Base-by-base conservation (phyloP, 2,329 filamentous ascomycete genomes). In the Ceratocystis papillata region DNA sequence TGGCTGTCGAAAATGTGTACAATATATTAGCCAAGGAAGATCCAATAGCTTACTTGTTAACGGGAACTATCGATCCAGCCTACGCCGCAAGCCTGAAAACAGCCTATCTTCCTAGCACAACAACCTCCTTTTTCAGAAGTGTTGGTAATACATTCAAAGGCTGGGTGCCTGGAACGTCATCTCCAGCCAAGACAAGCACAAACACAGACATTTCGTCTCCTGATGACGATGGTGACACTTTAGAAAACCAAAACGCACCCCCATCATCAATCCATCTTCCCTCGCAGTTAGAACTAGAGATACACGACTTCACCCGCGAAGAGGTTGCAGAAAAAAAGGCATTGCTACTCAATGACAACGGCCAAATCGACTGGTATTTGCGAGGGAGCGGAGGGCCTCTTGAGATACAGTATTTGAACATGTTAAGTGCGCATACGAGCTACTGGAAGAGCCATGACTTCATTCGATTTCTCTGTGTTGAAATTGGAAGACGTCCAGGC, bases 321-420 rank as follows among this genome's bases (percentile, higher is more conserved):
- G 92, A 96, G 72, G 83, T 96, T 64, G 93, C 92, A 0, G 94
- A 97, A 77, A 90, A 87, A 73, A 87, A 93, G 71, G 91, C 92
- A 69, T 87, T 86, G 68, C 75, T 96, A 6, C 82, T 99, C 3
- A 99, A 99, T 71, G 94, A 99, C 71, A 97, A 97, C 70, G 93
- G 92, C 0, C 94, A 99, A 76, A 87, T 99, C 50, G 94, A 99
- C 74, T 99, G 85, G 75, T 95, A 87, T 71, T 78, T 99, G 62
- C 85, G 85, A 62, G 91, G 90, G 6, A 89, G 90, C 0, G 88
- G 89, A 1, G 94, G 94, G 0, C 87, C 92, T 3, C 78, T 99
- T 45, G 94, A 96, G 75, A 91, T 96, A 28, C 92, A 97, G 76
- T 99, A 99, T 73, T 76, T 97, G 45, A 96, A 96, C 70, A 99